phyloP scores from a whole-genome alignment of 192 early-diverging fungal genomes.

The Geranomyces variabilis region DNA sequence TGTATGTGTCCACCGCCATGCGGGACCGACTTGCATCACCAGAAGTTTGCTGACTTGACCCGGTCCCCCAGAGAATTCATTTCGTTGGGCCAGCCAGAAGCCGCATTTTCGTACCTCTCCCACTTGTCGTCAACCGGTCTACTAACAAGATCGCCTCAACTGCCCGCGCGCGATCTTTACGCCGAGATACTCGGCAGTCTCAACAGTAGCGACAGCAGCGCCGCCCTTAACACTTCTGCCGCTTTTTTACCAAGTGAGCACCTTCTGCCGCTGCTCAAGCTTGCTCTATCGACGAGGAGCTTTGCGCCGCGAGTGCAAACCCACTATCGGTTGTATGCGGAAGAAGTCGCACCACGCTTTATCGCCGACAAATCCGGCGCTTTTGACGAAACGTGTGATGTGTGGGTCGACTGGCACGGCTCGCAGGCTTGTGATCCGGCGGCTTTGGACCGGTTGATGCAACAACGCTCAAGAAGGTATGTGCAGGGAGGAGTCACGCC shows the following conservation, averaged over 20 bases:
- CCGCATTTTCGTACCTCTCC: constrained; percentile 66
- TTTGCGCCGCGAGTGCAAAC: constrained; percentile 82
- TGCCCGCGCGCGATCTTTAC: constrained; percentile 46
- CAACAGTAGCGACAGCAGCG: no score
- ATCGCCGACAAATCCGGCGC: not conserved
- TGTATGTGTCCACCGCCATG: constrained; percentile 53
- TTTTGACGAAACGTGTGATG: constrained; percentile 58
- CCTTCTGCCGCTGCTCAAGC: constrained; percentile 61
- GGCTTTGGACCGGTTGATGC: constrained; percentile 48
- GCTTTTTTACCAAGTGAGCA: not conserved
- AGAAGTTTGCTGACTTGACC: not conserved
- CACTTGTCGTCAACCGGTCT: constrained; percentile 50
- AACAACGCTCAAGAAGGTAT: constrained; percentile 7
- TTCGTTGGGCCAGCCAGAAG: constrained; percentile 62
- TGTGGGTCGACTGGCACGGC: constrained; percentile 73
- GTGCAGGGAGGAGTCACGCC: not conserved
- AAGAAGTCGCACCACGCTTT: constrained; percentile 64
- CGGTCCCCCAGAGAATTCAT: constrained; percentile 61
- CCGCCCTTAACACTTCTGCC: no score
- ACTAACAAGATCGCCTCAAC: constrained; percentile 38
- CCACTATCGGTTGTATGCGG: constrained; percentile 79
- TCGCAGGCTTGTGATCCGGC: constrained; percentile 66
- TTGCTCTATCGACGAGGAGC: constrained; percentile 70
- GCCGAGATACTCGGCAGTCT: not conserved
- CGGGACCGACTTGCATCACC: not conserved